phyloP scores from a whole-genome alignment of 805 yeast species.

The Candida parachauliodes region DNA sequence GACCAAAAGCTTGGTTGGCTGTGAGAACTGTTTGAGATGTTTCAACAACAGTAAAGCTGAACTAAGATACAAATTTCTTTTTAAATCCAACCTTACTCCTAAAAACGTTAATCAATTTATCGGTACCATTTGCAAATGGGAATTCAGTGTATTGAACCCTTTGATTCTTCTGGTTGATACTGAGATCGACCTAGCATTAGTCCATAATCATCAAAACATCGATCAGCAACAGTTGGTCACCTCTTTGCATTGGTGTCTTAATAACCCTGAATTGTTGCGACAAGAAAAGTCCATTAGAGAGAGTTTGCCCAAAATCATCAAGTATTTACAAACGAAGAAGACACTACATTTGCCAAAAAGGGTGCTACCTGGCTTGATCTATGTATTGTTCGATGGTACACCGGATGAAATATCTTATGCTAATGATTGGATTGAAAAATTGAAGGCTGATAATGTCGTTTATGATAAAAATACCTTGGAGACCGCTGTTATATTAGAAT shows the following conservation, averaged over 20 bases:
- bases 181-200: background rate
- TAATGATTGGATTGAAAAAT: slow-evolving; percentile 4
- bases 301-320: slow-evolving; percentile 2
- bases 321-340: background rate
- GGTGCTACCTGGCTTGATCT: slow-evolving; percentile 49
- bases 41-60: slow-evolving; percentile 53
- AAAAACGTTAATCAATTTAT: slow-evolving; percentile 29
- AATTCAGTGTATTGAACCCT: slow-evolving; percentile 16
- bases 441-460: background rate
- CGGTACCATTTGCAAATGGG: slow-evolving; percentile 34
- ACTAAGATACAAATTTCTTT: slow-evolving; percentile 49
- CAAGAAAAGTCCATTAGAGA: background rate
- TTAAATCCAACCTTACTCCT: slow-evolving; percentile 42
- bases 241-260: slow-evolving; percentile 9
- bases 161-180: slow-evolving; percentile 14
- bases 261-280: slow-evolving; percentile 7
- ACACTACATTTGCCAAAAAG: slow-evolving; percentile 7
- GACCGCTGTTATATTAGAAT: slow-evolving; percentile 50
- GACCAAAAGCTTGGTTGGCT: slow-evolving; percentile 38
- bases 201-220: background rate
- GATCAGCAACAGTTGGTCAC: too few species aligned
- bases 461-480: slow-evolving; percentile 10
- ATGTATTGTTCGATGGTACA: slow-evolving; percentile 53
- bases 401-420: slow-evolving; percentile 49
- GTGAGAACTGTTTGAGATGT: slow-evolving; percentile 51